phyloP scores from a whole-genome alignment of 2,329 filamentous ascomycete genomes.

The Penicillium sp. region DNA sequence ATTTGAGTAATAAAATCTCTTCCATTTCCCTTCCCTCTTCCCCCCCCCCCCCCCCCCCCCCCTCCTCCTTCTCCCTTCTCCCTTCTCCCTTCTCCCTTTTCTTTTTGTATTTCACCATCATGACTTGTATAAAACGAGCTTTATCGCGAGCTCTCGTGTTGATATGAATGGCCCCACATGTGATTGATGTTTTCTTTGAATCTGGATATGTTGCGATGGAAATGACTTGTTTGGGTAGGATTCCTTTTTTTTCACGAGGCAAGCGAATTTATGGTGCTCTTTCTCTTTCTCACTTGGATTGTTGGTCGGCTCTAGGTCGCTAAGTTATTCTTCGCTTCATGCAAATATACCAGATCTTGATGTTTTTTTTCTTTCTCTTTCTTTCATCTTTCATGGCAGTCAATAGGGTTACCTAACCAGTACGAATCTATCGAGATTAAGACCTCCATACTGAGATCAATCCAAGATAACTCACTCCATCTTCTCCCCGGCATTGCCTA shows the following conservation, averaged over 20 bases:
- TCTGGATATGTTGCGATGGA: constrained; percentile 9
- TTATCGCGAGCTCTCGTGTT: constrained; percentile 11
- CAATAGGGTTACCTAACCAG: no score
- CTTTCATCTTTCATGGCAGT: not conserved
- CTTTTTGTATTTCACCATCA: constrained; percentile 10
- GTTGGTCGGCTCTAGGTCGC: not conserved
- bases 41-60: not conserved
- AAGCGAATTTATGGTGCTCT: constrained; percentile 21
- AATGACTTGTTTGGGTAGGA: constrained; percentile 10
- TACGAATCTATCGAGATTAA: no score
- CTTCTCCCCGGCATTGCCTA: no score
- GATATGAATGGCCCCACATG: constrained; percentile 18
- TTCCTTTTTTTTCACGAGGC: constrained; percentile 9
- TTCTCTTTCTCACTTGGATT: constrained; percentile 2
- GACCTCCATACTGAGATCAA: no score
- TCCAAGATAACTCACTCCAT: no score
- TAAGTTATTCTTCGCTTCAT: not conserved
- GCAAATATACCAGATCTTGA: not conserved
- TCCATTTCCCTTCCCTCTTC: not conserved
- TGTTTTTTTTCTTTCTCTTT: not conserved
- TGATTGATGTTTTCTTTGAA: constrained; percentile 13
- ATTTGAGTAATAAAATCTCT: constrained; percentile 45
- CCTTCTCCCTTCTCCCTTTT: not conserved
- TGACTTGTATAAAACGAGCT: constrained; percentile 26
- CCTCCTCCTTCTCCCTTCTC: not conserved